A percentile compares a stretch with the other conserved stretches of the same genome.
These are phyloP conservation scores for Arctostaphylos glauca DNA, from an alignment of 148 eudicot genomes.

Conservation along the genomic window DNA sequence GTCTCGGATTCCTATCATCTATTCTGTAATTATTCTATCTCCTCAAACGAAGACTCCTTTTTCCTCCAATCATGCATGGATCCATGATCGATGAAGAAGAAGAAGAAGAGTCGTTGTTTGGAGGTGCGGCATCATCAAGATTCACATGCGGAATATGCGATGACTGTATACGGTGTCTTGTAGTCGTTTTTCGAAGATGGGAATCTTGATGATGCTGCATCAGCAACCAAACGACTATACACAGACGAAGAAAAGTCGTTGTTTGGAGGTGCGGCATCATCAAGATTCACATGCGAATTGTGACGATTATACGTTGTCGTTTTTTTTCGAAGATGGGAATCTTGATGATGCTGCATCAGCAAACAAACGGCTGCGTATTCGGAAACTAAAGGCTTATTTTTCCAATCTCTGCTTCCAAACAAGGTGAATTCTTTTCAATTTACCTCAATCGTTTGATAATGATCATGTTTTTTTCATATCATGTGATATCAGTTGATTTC, in stretches of 20 bases:
- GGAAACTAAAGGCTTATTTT: too few species aligned
- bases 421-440: background rate
- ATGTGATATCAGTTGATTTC: background rate
- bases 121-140: slow-evolving; percentile 18
- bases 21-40: background rate
- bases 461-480: background rate
- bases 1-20: background rate
- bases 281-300: slow-evolving; percentile 15
- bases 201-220: slow-evolving; percentile 28
- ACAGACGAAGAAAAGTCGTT: background rate
- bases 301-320: background rate
- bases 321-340: background rate
- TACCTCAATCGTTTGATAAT: background rate
- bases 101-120: slow-evolving; percentile 5
- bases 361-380: slow-evolving; percentile 1
- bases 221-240: slow-evolving; percentile 11
- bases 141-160: background rate
- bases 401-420: background rate
- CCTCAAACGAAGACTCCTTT: background rate
- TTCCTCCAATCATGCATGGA: background rate
- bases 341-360: slow-evolving; percentile 26
- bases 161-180: background rate
- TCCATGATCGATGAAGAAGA: background rate
- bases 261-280: slow-evolving; percentile 17
- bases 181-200: background rate